These are phyloP conservation scores for Ophiostoma novo-ulmi DNA, from an alignment of 2,329 filamentous ascomycete genomes.

Conservation along the genomic window DNA sequence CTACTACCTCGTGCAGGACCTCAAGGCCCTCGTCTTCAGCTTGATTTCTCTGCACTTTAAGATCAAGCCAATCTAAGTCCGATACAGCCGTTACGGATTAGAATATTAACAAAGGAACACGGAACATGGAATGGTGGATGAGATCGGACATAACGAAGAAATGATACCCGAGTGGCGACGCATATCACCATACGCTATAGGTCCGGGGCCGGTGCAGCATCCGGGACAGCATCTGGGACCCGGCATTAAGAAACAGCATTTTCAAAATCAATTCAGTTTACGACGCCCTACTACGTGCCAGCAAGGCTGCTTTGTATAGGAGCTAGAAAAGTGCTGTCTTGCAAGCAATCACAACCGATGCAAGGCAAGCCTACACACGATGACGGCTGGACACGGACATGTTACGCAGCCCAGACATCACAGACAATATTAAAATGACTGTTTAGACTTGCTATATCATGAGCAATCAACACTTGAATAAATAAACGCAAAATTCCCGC, in stretches of 20 bases:
- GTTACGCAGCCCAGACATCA: neutral
- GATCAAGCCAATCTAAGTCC: slow-evolving; percentile 65
- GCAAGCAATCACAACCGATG: neutral
- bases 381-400: neutral
- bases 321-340: neutral
- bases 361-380: neutral
- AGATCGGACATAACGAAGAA: neutral
- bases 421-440: neutral
- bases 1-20: slow-evolving; percentile 95
- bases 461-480: neutral
- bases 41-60: slow-evolving; percentile 97
- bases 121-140: neutral
- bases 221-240: neutral
- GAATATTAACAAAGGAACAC: neutral
- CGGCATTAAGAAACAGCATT: neutral
- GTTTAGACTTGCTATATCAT: neutral
- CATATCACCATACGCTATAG: neutral
- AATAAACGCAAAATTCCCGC: neutral
- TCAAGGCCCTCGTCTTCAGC: slow-evolving; percentile 95
- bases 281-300: neutral
- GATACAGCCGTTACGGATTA: neutral
- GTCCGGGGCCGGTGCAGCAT: neutral
- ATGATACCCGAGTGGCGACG: slow-evolving; percentile 20
- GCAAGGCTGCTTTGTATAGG: neutral
- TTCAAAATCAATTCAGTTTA: neutral